Conservation (phyloP, 2,329 filamentous ascomycete species). For the Fonsecaea multimorphosa region DNA sequence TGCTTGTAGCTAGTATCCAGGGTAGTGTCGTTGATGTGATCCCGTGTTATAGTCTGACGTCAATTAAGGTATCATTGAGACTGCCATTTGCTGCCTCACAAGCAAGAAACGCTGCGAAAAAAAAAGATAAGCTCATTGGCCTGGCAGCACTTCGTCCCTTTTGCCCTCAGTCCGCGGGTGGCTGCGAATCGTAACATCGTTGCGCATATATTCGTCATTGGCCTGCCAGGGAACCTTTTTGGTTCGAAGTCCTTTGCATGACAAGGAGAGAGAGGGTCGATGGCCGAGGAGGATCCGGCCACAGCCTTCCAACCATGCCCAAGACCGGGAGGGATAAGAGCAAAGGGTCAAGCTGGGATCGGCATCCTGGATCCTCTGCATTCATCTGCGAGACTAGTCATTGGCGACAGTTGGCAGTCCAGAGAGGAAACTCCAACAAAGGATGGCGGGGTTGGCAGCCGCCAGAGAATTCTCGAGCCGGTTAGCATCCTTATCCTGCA, state of each 20-base stretch:
- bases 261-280: neutral
- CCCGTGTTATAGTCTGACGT: conserved; percentile 13
- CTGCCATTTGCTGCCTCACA: conserved; percentile 4
- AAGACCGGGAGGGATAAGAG: conserved; percentile 3
- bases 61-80: conserved; percentile 22
- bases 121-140: neutral
- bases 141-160: neutral
- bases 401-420: conserved; percentile 19
- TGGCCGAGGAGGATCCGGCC: conserved; percentile 3
- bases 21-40: conserved; percentile 1
- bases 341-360: conserved; percentile 21
- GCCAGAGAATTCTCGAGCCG: conserved; percentile 19
- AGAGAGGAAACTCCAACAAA: conserved; percentile 25
- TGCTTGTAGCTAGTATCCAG: conserved; percentile 18
- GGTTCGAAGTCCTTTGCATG: conserved; percentile 8
- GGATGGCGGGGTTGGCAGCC: conserved; percentile 23
- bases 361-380: conserved; percentile 19
- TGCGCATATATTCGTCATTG: conserved; percentile 18
- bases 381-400: conserved; percentile 20
- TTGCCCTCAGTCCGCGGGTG: neutral
- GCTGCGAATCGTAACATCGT: conserved; percentile 15
- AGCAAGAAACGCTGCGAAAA: conserved; percentile 1
- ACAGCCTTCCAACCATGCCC: neutral
- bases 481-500: conserved; percentile 27
- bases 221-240: conserved; percentile 3